phyloP scores from a whole-genome alignment of 2,329 filamentous ascomycete genomes.

The Calonectria pseudoturangicola region DNA sequence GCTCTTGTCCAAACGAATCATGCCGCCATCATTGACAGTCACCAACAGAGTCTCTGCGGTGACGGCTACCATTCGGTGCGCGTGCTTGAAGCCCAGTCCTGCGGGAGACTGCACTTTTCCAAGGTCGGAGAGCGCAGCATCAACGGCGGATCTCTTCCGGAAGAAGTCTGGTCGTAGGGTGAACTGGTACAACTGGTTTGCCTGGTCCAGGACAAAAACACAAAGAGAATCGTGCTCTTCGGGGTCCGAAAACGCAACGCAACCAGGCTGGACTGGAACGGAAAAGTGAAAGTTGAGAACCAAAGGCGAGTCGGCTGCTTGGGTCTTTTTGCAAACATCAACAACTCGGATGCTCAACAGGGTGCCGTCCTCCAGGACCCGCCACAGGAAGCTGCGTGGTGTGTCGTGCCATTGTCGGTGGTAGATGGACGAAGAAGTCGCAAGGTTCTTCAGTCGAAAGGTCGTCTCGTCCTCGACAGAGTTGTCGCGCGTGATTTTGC shows the following conservation, averaged over 20 bases:
- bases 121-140: conserved; percentile 83
- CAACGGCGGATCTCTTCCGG: conserved; percentile 79
- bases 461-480: conserved; percentile 80
- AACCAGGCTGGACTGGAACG: conserved; percentile 82
- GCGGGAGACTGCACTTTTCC: conserved; percentile 84
- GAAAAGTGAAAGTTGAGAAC: conserved; percentile 87
- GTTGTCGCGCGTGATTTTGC: conserved; percentile 59
- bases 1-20: conserved; percentile 81
- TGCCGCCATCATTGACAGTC: conserved; percentile 85
- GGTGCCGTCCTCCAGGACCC: conserved; percentile 86
- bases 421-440: conserved; percentile 87
- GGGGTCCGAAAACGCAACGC: conserved; percentile 88
- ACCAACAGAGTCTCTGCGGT: conserved; percentile 85
- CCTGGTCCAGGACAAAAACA: conserved; percentile 86
- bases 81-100: conserved; percentile 84
- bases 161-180: conserved; percentile 90
- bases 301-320: conserved; percentile 81
- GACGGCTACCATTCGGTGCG: conserved; percentile 87
- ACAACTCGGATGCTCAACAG: conserved; percentile 88
- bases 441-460: conserved; percentile 84
- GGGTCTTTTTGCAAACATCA: conserved; percentile 83
- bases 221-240: conserved; percentile 85
- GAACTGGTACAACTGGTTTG: conserved; percentile 88
- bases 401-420: conserved; percentile 85
- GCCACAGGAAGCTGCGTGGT: conserved; percentile 93